A percentile compares a stretch with the other conserved stretches of the same genome.
phyloP scores from a whole-genome alignment of 768 basidiomycete species.

The Leccinum pellstonianum region DNA sequence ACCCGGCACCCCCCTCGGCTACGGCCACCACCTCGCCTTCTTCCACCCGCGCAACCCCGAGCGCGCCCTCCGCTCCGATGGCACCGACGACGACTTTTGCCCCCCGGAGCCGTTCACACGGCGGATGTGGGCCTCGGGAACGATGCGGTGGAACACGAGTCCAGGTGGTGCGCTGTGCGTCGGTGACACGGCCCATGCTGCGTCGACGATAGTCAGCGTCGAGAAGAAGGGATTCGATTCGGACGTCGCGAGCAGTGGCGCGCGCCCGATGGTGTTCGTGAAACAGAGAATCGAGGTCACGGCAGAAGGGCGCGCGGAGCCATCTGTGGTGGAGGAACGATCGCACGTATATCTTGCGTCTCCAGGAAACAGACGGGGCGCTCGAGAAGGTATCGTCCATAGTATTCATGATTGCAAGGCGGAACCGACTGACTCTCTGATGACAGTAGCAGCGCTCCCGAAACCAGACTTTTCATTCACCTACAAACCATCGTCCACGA shows the following conservation, averaged over 20 bases:
- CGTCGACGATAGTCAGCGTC: constrained; percentile 48
- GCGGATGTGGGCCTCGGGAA: constrained; percentile 82
- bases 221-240: constrained; percentile 58
- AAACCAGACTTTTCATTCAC: constrained; percentile 57
- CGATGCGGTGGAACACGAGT: constrained; percentile 55
- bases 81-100: constrained; percentile 69
- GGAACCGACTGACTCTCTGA: not conserved
- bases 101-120: constrained; percentile 72
- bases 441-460: constrained; percentile 52
- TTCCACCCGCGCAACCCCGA: constrained; percentile 70
- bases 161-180: constrained; percentile 43
- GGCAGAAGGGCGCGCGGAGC: constrained; percentile 41
- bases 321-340: constrained; percentile 61
- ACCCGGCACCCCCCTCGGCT: constrained; percentile 43
- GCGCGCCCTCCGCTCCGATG: constrained; percentile 55
- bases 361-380: constrained; percentile 29
- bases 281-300: constrained; percentile 59
- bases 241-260: constrained; percentile 37
- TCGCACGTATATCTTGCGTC: constrained; percentile 63
- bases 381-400: constrained; percentile 43
- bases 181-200: constrained; percentile 51
- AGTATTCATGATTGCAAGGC: not conserved
- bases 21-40: constrained; percentile 72
- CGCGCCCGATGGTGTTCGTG: constrained; percentile 72
- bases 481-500: constrained; percentile 66